Conservation (phyloP, 2,329 filamentous ascomycete species). For the Penicillium griseofulvum region DNA sequence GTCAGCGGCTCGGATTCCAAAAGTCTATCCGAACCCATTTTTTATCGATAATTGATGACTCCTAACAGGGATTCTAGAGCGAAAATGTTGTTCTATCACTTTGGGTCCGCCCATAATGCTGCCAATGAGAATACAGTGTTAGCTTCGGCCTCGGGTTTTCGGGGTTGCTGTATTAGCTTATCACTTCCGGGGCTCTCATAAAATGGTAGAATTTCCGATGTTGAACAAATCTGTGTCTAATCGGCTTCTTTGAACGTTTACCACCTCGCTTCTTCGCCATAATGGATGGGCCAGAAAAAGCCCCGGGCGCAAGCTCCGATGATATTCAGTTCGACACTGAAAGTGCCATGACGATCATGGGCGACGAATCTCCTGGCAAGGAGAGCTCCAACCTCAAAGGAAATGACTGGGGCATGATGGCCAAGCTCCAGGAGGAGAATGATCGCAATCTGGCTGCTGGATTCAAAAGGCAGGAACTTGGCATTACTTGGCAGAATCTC, state of each 20-base stretch:
- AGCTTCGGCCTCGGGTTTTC: no score
- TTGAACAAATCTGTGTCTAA: neutral
- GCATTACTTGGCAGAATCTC: slow-evolving; percentile 64
- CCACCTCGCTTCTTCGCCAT: neutral
- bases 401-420: slow-evolving; percentile 52
- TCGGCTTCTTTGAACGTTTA: neutral
- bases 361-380: slow-evolving; percentile 22
- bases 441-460: slow-evolving; percentile 48
- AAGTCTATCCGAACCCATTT: no score
- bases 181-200: neutral
- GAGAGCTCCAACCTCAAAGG: slow-evolving; percentile 21
- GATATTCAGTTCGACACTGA: slow-evolving; percentile 27
- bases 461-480: slow-evolving; percentile 53
- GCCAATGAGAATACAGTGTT: no score
- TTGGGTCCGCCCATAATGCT: no score
- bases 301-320: slow-evolving; percentile 6
- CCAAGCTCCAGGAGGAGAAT: slow-evolving; percentile 46
- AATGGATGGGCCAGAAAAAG: slow-evolving; percentile 11
- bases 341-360: slow-evolving; percentile 27
- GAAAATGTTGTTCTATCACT: no score
- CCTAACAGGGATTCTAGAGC: no score
- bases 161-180: no score
- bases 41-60: no score
- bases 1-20: no score
- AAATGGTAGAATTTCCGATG: neutral